A percentile compares a stretch with the other conserved stretches of the same genome.
These are phyloP conservation scores for Striga hermonthica DNA, from an alignment of 305 asterid species.

Conservation along the genomic window DNA sequence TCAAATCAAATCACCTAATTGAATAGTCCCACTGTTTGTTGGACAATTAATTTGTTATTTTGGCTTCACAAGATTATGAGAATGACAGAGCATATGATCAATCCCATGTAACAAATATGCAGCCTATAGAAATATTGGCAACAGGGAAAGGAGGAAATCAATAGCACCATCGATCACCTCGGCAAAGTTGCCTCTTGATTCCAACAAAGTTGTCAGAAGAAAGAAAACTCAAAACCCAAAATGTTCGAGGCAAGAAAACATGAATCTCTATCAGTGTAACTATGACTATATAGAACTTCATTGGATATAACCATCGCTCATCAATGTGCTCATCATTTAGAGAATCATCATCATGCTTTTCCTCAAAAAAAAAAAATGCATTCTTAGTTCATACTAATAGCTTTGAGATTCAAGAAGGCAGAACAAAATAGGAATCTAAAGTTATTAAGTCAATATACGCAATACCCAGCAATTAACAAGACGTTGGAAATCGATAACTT, in stretches of 20 bases:
- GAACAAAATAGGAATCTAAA: no score
- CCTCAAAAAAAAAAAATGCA: no score
- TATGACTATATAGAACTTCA: slow-evolving; percentile 66
- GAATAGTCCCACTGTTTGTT: no score
- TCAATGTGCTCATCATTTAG: slow-evolving; percentile 46
- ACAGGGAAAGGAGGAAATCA: slow-evolving; percentile 51
- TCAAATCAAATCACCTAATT: no score
- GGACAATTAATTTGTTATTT: no score
- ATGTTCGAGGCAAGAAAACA: not conserved
- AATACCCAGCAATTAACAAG: no score
- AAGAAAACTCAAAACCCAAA: not conserved
- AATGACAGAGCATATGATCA: no score
- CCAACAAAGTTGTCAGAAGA: not conserved
- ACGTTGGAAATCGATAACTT: no score
- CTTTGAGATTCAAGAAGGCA: no score
- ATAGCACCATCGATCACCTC: slow-evolving; percentile 36
- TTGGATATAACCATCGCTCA: slow-evolving; percentile 53
- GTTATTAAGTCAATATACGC: no score
- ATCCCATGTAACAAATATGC: not conserved
- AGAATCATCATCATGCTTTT: slow-evolving; percentile 34
- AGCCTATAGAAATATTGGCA: slow-evolving; percentile 37
- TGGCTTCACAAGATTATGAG: no score
- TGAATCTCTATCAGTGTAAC: slow-evolving; percentile 78
- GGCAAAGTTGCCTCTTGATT: slow-evolving; percentile 44
- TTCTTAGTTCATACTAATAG: no score